Evolutionary conservation across 768 basidiomycete species (phyloP), one percentile per base, ranked within the genome.

Genomic region (Tulasnella sp.): DNA sequence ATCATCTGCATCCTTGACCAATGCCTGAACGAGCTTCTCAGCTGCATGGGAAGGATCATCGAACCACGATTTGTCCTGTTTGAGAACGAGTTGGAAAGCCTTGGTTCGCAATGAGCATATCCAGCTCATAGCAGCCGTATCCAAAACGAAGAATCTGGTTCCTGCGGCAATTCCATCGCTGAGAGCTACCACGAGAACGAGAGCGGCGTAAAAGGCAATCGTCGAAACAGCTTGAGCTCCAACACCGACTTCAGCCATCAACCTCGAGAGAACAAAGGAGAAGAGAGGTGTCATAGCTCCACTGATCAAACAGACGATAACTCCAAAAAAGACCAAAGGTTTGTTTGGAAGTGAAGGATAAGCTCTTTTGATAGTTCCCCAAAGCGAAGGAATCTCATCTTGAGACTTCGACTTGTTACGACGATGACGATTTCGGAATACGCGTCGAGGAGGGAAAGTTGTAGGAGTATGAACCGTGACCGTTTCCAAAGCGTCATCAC

Each of bases 271-370:
- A 56, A 91, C 74, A 70, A 74, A 88, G 1, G 93, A 91, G 72
- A 96, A 99, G 39, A 96, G 53, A 2, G 95, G 93, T 0, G 90
- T 95, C 70, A 84, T 78, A 3, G 84, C 74, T 19, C 95, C 93
- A 57, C 78, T 83, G 47, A 75, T 64, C 35, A 89, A 56, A 52
- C 81, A 81, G n/a, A 75, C 60, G 51, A 78, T 2, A 22, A 93
- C 69, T 15, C 91, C 91, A 46, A 85, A 25, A 61, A 78, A 59
- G 53, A 95, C 64, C 37, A 86, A 56, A 3, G 71, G 70, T 60
- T 92, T 95, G 61, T 74, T 63, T 0, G 91, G 90, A 24, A 95
- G 67, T 0, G 76, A 77, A 2, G 81, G 83, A 62, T 77, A 81
- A 54, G 81, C 70, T 1, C 55, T 52, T 4, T 40, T 27, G 31